These are phyloP conservation scores for Talaromyces rugulosus DNA, from an alignment of 2,329 filamentous ascomycete genomes.

Conservation along the genomic window DNA sequence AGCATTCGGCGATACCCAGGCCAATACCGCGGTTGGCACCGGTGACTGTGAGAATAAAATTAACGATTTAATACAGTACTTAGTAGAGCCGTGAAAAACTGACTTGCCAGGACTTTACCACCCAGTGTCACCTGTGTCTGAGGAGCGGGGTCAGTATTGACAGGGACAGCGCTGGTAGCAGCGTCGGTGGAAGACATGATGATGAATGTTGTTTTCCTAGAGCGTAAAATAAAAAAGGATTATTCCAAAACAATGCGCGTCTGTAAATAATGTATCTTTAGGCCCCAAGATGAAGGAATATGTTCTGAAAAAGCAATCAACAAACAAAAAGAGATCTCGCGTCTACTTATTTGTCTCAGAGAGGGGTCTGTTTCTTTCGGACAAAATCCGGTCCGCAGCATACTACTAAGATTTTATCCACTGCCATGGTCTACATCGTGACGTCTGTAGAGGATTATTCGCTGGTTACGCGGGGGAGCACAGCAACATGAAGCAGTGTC, in stretches of 20 bases:
- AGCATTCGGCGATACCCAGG: constrained; percentile 44
- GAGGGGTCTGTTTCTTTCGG: neutral
- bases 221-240: neutral
- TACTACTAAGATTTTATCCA: neutral
- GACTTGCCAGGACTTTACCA: neutral
- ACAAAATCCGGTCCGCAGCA: neutral
- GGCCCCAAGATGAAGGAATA: neutral
- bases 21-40: constrained; percentile 39
- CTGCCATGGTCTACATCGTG: neutral
- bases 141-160: neutral
- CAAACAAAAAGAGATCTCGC: neutral
- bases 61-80: neutral
- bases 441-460: neutral
- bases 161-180: neutral
- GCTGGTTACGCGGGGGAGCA: neutral
- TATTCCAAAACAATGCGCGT: neutral
- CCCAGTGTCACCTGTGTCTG: neutral
- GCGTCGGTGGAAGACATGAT: neutral
- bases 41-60: constrained; percentile 21
- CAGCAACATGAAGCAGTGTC: neutral
- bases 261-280: neutral
- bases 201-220: neutral
- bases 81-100: neutral
- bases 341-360: neutral
- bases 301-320: neutral